These are phyloP conservation scores for Sclerotiophoma versabilis DNA, from an alignment of 2,329 filamentous ascomycete genomes.

Conservation along the genomic window DNA sequence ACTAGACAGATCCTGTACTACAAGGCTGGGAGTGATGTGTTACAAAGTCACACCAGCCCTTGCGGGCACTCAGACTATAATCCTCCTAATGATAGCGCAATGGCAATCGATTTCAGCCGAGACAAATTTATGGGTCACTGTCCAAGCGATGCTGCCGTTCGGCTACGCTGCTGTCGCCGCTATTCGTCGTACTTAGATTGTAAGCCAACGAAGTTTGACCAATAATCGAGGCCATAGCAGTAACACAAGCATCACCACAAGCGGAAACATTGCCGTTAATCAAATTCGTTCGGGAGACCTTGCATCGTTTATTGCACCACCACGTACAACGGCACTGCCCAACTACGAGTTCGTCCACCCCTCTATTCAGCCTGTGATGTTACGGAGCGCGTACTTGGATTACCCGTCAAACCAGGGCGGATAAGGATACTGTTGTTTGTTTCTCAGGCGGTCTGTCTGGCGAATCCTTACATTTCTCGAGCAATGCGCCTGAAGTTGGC, in stretches of 20 bases:
- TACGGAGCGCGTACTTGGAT: constrained; percentile 19
- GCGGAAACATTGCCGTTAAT: constrained; percentile 19
- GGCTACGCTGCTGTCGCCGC: constrained; percentile 1
- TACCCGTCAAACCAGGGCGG: constrained; percentile 23
- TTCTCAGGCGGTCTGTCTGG: constrained; percentile 14
- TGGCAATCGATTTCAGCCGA: constrained; percentile 5
- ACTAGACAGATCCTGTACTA: constrained; percentile 30
- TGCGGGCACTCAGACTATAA: background rate
- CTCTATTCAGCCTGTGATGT: constrained; percentile 23
- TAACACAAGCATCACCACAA: constrained; percentile 21
- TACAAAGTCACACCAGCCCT: constrained; percentile 24
- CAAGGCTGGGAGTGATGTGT: constrained; percentile 22
- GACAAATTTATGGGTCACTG: constrained; percentile 1
- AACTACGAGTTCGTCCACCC: constrained; percentile 18
- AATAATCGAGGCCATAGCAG: background rate
- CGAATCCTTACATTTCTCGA: constrained; percentile 29
- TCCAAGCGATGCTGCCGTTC: constrained; percentile 3
- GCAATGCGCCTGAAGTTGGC: constrained; percentile 23
- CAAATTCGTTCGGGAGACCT: constrained; percentile 21
- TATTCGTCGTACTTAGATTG: constrained; percentile 1
- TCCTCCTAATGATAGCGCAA: constrained; percentile 2
- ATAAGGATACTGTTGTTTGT: constrained; percentile 27
- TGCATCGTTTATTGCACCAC: constrained; percentile 31
- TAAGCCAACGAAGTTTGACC: background rate
- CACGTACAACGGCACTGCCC: constrained; percentile 23